These are phyloP conservation scores for Ascochyta lentis DNA, from an alignment of 2,329 filamentous ascomycete species.

Conservation along the genomic window DNA sequence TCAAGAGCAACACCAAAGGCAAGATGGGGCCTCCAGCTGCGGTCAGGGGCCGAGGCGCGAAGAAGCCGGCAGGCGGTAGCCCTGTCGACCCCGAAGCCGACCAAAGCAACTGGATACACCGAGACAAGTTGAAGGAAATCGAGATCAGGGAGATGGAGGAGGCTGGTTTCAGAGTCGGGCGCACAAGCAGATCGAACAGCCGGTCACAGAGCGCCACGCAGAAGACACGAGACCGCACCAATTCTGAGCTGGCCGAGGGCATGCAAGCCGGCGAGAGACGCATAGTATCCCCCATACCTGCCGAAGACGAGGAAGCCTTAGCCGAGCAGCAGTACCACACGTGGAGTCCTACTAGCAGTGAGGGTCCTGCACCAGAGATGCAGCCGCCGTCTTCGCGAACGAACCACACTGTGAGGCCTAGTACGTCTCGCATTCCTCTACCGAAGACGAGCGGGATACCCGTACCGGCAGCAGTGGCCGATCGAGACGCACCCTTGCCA, in stretches of 20 bases:
- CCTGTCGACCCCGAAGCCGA: constrained; percentile 51
- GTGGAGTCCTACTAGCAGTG: constrained; percentile 78
- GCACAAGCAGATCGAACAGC: constrained; percentile 48
- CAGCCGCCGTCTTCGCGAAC: constrained; percentile 52
- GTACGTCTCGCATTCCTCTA: constrained; percentile 83
- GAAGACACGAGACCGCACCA: constrained; percentile 38
- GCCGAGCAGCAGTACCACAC: constrained; percentile 31
- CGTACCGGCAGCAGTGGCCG: constrained; percentile 73
- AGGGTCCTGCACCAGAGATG: constrained; percentile 71
- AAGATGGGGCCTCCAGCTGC: constrained; percentile 20
- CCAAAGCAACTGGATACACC: constrained; percentile 81
- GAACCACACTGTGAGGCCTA: constrained; percentile 59
- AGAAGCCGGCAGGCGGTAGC: constrained; percentile 32
- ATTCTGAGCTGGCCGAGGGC: constrained; percentile 39
- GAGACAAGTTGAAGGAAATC: constrained; percentile 82
- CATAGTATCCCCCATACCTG: constrained; percentile 48
- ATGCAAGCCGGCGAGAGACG: constrained; percentile 36
- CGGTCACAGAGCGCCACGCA: constrained; percentile 43
- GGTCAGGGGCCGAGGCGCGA: constrained; percentile 26
- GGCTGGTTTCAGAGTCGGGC: constrained; percentile 70
- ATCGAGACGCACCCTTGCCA: constrained; percentile 72
- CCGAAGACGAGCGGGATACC: constrained; percentile 80
- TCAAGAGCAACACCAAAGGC: constrained; percentile 39
- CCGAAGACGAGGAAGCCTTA: constrained; percentile 52
- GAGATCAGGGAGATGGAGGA: constrained; percentile 82